Percentiles rank a stretch among this genome's conserved stretches.
These are phyloP conservation scores for Trichoderma asperellum DNA, from an alignment of 2,329 filamentous ascomycete genomes.

Conservation along the genomic window DNA sequence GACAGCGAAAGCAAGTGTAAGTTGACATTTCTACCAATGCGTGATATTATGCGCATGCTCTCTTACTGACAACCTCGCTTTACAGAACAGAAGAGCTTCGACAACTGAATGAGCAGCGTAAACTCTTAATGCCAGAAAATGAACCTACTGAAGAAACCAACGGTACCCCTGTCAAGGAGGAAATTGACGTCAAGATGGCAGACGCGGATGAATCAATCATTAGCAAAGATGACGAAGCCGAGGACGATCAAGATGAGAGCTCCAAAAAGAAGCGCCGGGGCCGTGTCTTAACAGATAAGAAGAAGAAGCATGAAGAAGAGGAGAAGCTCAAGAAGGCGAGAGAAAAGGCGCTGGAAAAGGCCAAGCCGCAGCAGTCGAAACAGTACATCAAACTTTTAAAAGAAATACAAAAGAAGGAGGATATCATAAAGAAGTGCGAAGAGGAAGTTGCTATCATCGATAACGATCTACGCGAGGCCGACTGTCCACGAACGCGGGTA, in stretches of 20 bases:
- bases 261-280: conserved; percentile 59
- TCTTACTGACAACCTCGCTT: not conserved
- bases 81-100: conserved; percentile 71
- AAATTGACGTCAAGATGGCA: conserved; percentile 61
- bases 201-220: conserved; percentile 65
- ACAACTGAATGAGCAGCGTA: conserved; percentile 71
- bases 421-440: conserved; percentile 78
- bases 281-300: conserved; percentile 64
- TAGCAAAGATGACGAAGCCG: conserved; percentile 62
- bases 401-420: conserved; percentile 86
- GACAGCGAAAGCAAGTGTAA: conserved; percentile 70
- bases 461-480: conserved; percentile 89
- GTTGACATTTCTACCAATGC: conserved; percentile 38
- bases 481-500: conserved; percentile 86
- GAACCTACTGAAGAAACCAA: conserved; percentile 64
- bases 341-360: conserved; percentile 68
- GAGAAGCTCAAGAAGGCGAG: conserved; percentile 73
- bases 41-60: not conserved
- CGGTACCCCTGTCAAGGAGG: conserved; percentile 54
- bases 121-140: conserved; percentile 73
- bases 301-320: conserved; percentile 78
- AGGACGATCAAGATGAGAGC: conserved; percentile 73
- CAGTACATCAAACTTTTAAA: conserved; percentile 86
- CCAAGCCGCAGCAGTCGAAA: conserved; percentile 77
- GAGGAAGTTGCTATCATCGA: conserved; percentile 84